Evolutionary conservation across 768 basidiomycete genomes (phyloP).

Genomic region (Boletus vinaceobasis): DNA sequence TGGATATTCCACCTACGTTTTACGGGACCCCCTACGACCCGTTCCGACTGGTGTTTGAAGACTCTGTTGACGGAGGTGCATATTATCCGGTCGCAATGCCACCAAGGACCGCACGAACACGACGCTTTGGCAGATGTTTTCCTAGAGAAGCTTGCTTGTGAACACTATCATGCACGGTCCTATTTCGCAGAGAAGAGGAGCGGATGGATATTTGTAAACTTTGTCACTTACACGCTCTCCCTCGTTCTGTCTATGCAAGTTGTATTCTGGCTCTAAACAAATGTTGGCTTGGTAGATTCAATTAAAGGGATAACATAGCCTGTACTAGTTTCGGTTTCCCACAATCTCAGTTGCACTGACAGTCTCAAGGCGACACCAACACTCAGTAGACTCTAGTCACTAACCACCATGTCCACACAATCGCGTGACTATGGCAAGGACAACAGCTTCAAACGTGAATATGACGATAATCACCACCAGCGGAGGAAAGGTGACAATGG

Average conservation of each 20-base stretch:
- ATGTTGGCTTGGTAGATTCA: neutral
- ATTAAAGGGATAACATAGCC: no score
- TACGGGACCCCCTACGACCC: constrained; percentile 19
- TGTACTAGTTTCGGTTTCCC: constrained; percentile 19
- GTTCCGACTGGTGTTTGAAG: constrained; percentile 17
- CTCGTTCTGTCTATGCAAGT: neutral
- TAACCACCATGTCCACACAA: constrained; percentile 13
- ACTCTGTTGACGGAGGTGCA: neutral
- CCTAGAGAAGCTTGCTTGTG: constrained; percentile 12
- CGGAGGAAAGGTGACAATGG: constrained; percentile 7
- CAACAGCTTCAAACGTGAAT: constrained; percentile 9
- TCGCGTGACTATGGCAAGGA: constrained; percentile 15
- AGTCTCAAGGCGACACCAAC: neutral
- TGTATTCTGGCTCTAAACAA: neutral
- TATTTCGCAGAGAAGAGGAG: neutral
- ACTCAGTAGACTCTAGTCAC: neutral
- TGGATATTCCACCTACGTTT: neutral
- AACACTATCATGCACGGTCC: neutral
- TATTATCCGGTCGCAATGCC: constrained; percentile 7
- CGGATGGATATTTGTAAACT: neutral
- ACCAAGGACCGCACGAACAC: constrained; percentile 5
- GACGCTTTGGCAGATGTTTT: constrained; percentile 17
- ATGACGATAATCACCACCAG: constrained; percentile 8
- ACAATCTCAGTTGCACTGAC: neutral
- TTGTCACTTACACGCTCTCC: neutral